These are phyloP conservation scores for Aechmea fasciata DNA, from an alignment of 176 grass and related monocot species.

Conservation along the genomic window DNA sequence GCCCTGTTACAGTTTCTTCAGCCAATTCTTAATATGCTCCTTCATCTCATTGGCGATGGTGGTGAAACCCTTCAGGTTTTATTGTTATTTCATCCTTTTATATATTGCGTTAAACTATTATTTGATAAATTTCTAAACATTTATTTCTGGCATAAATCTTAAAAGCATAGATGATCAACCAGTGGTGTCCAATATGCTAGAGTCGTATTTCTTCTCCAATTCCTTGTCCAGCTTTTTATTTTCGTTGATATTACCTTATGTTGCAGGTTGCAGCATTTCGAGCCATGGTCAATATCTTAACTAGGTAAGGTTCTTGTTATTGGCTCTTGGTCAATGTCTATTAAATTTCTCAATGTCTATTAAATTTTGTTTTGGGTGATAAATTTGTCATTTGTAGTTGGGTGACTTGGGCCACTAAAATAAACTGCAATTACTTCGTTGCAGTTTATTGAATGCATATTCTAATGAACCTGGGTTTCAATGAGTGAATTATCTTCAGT, in stretches of 20 bases:
- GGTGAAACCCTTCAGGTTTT: conserved; percentile 99
- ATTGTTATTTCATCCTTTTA: conserved; percentile 7
- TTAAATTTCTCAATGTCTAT: no score
- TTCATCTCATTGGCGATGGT: conserved; percentile 98
- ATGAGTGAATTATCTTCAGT: no score
- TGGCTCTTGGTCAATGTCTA: conserved; percentile 3
- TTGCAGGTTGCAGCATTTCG: conserved; percentile 95
- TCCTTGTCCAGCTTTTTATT: not conserved
- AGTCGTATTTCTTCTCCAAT: not conserved
- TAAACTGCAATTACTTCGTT: no score
- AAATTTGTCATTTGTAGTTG: no score
- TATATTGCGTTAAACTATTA: no score
- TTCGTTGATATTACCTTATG: conserved; percentile 6
- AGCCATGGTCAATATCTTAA: conserved; percentile 99
- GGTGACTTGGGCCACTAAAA: no score
- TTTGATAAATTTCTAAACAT: no score
- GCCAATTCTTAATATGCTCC: conserved; percentile 97
- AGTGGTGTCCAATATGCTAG: not conserved
- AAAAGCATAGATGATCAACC: no score
- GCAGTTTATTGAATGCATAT: no score
- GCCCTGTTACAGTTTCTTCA: conserved; percentile 85
- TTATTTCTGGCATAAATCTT: no score
- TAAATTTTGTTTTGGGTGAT: no score
- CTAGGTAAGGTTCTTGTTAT: conserved; percentile 44
- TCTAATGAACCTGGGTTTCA: no score